Conservation (phyloP, 2,329 filamentous ascomycete species). For the Aspergillus pseudoviridinutans region DNA sequence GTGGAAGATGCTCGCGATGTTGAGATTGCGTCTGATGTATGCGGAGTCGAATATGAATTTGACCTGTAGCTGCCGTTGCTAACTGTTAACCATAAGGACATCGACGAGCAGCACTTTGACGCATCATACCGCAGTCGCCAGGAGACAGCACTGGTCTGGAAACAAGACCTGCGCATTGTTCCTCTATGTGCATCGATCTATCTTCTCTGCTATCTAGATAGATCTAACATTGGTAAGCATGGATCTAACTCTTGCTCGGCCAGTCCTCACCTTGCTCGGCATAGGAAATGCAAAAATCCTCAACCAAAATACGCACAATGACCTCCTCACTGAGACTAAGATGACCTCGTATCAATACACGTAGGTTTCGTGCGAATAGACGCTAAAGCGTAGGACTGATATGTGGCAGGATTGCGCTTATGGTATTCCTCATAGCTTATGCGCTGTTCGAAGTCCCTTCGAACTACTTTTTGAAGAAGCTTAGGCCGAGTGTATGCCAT, state of each 20-base stretch:
- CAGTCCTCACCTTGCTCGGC: constrained; percentile 7
- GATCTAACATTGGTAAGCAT: constrained; percentile 59
- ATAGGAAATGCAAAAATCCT: constrained; percentile 60
- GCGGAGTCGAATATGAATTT: neutral
- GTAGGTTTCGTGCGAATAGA: constrained; percentile 20
- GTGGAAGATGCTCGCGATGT: constrained; percentile 15
- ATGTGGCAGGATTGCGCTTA: constrained; percentile 39
- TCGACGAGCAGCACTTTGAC: constrained; percentile 2
- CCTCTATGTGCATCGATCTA: constrained; percentile 63
- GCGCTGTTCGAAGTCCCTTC: constrained; percentile 49
- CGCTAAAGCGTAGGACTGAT: neutral
- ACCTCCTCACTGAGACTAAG: constrained; percentile 58
- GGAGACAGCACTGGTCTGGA: constrained; percentile 45
- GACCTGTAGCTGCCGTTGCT: neutral
- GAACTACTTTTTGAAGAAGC: constrained; percentile 48
- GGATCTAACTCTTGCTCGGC: neutral
- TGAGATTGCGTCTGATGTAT: constrained; percentile 7
- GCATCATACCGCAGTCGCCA: constrained; percentile 11
- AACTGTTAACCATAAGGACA: constrained; percentile 1
- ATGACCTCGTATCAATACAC: constrained; percentile 62
- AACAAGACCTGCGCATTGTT: constrained; percentile 61
- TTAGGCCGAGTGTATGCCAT: constrained; percentile 39
- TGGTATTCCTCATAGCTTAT: constrained; percentile 48
- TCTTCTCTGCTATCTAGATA: constrained; percentile 64
- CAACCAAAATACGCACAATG: constrained; percentile 57